Base-by-base conservation (phyloP, 805 yeast genomes). In the Cyberlindnera meyerae region DNA sequence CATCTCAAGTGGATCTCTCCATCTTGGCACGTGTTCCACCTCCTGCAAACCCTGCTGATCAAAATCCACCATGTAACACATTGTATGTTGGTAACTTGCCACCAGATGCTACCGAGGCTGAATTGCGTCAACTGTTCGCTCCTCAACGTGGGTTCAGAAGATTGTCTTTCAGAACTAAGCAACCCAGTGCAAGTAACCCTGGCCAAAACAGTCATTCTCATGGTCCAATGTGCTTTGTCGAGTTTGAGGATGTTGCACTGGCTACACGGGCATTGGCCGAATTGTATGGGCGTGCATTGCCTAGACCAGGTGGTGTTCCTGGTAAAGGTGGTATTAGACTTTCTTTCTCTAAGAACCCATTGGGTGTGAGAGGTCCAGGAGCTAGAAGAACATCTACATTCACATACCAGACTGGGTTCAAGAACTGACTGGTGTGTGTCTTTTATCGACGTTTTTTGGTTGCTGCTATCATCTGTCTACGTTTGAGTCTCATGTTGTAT, bases 191-290 rank as follows among this genome's bases (percentile, higher is more conserved):
- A n/a, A 34, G 29, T 8, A 24, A 49, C 2, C 55, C 33, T 14
- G 45, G 58, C 32, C 67, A 69, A 29, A 12, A 36, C 9, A 31
- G 36, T 11, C 45, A 45, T 22, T 40, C 75, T 47, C 94, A 83
- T 63, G 97, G 98, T 5, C 98, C 98, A 37, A 93, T 93, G 97
- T 93, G 98, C 62, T 93, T 93, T 70, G 98, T 93, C 37, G 98
- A 93, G 66, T 93, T 93, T 65, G 98, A 93, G 51, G 97, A 90
- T 59, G 95, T 93, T 35, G 80, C 83, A 4, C 82, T 77, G 61
- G 98, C 98, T 1, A 87, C 97, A 2, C 73, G 86, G 52, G 97
- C 97, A 0, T 68, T 93, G 42, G 95, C 95, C 22, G 96, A 89
- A 62, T 67, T 93, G 33, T 93, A 93, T 57, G 98, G 98, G 12